Percentiles rank a stretch among this genome's conserved stretches.
Evolutionary conservation across 805 yeast genomes (phyloP).

Genomic region (Cyberlindnera japonica): DNA sequence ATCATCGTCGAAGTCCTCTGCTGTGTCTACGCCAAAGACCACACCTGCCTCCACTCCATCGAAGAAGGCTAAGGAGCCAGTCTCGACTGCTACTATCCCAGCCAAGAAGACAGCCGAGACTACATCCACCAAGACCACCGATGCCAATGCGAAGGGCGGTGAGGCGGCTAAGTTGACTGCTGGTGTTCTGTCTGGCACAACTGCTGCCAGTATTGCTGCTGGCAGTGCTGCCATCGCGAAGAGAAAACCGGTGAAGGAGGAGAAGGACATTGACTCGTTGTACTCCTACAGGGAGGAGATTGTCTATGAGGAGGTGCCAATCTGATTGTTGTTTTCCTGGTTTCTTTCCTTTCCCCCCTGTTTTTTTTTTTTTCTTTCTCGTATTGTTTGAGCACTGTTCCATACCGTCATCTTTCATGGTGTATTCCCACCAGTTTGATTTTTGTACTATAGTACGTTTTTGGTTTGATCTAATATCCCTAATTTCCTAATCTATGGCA

Average conservation of each 20-base stretch:
- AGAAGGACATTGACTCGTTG: constrained; percentile 14
- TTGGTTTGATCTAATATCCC: too few relatives aligned
- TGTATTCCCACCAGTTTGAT: too few relatives aligned
- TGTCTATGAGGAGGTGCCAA: constrained; percentile 18
- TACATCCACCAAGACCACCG: background rate
- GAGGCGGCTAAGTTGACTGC: constrained; percentile 3
- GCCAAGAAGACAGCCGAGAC: background rate
- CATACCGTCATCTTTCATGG: too few relatives aligned
- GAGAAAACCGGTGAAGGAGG: constrained; percentile 1
- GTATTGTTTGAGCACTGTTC: too few relatives aligned
- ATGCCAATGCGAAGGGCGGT: constrained; percentile 1
- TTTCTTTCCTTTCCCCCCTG: too few relatives aligned
- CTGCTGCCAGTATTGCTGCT: constrained; percentile 7
- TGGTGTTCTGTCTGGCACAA: constrained; percentile 7
- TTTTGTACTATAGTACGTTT: too few relatives aligned
- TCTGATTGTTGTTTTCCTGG: too few relatives aligned
- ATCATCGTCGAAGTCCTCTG: constrained; percentile 6
- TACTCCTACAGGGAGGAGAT: constrained; percentile 25
- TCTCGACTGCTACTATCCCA: constrained; percentile 1
- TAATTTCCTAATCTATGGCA: too few relatives aligned
- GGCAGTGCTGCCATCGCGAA: background rate
- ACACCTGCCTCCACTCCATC: constrained; percentile 8
- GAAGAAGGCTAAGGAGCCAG: constrained; percentile 5
- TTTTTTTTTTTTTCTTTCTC: too few relatives aligned
- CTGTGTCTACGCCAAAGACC: constrained; percentile 5